A percentile compares a stretch with the other conserved stretches of the same genome.
Conservation (phyloP, 2,329 filamentous ascomycete genomes). For the Cladosporium sp. region DNA sequence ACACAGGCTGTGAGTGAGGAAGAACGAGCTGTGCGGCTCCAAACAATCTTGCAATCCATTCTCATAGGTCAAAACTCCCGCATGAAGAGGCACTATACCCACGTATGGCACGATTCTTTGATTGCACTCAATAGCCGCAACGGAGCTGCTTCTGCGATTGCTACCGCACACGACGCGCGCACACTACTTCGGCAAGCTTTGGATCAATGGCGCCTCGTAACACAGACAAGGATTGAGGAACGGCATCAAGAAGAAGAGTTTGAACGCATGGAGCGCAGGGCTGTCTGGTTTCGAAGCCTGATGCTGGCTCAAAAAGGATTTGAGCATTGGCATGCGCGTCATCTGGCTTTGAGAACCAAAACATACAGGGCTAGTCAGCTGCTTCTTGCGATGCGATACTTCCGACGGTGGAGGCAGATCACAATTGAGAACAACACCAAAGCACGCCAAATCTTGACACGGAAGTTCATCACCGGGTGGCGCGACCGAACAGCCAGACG, state of each 20-base stretch:
- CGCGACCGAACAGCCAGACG: slow-evolving; percentile 35
- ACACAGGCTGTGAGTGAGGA: too few species aligned
- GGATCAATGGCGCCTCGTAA: slow-evolving; percentile 44
- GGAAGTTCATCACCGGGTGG: slow-evolving; percentile 54
- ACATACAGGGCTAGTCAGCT: not conserved
- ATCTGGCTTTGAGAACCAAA: not conserved
- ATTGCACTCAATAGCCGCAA: slow-evolving; percentile 25
- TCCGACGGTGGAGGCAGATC: slow-evolving; percentile 64
- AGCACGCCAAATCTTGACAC: slow-evolving; percentile 47
- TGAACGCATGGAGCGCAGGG: slow-evolving; percentile 14
- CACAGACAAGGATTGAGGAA: slow-evolving; percentile 18
- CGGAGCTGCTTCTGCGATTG: slow-evolving; percentile 33
- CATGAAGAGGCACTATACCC: slow-evolving; percentile 29
- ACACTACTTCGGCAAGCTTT: slow-evolving; percentile 51
- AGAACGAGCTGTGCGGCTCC: too few species aligned
- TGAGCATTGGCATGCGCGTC: slow-evolving; percentile 6
- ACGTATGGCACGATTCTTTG: slow-evolving; percentile 43
- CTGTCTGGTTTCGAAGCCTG: slow-evolving; percentile 1
- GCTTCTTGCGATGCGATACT: slow-evolving; percentile 62
- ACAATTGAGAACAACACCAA: slow-evolving; percentile 56
- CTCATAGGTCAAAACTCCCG: slow-evolving; percentile 15
- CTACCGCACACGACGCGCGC: slow-evolving; percentile 46
- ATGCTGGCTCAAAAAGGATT: slow-evolving; percentile 9
- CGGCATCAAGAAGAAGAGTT: slow-evolving; percentile 14
- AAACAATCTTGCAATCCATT: not conserved